Conservation (phyloP, 2,329 filamentous ascomycete species). For the Fusarium secorum region DNA sequence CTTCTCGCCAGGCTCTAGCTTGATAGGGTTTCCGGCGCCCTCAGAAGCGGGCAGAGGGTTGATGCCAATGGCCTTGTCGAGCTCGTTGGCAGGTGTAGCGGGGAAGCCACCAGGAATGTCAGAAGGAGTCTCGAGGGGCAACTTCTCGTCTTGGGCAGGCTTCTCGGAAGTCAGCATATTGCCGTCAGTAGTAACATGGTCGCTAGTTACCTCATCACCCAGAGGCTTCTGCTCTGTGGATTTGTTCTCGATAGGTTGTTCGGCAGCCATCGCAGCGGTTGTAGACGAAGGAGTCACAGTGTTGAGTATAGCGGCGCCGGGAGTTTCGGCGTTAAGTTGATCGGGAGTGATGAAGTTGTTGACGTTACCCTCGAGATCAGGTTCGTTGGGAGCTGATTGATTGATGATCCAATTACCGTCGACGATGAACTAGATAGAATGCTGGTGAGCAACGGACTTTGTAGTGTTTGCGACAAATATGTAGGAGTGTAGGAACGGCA, state of each 20-base stretch:
- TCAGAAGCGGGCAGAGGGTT: constrained; percentile 69
- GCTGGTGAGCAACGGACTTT: constrained; percentile 37
- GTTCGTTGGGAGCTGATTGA: constrained; percentile 79
- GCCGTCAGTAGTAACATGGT: constrained; percentile 14
- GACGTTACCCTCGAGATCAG: constrained; percentile 82
- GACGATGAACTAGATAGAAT: constrained; percentile 79
- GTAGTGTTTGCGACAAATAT: constrained; percentile 8
- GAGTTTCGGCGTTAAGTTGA: constrained; percentile 64
- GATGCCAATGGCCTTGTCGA: constrained; percentile 63
- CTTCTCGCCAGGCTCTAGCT: constrained; percentile 79
- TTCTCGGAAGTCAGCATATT: constrained; percentile 27
- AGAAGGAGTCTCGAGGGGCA: constrained; percentile 48
- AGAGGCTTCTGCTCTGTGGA: constrained; percentile 23
- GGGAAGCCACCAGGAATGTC: constrained; percentile 62
- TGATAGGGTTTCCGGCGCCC: constrained; percentile 79
- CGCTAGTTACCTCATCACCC: constrained; percentile 35
- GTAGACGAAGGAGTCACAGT: constrained; percentile 75
- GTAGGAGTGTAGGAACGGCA: constrained; percentile 21
- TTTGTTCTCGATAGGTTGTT: constrained; percentile 62
- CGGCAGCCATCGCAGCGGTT: constrained; percentile 70
- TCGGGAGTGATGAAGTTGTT: constrained; percentile 90
- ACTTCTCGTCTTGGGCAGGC: constrained; percentile 18
- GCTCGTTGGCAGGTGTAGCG: constrained; percentile 68
- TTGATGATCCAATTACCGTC: constrained; percentile 91
- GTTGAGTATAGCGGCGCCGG: constrained; percentile 65